phyloP scores from a whole-genome alignment of 768 basidiomycete genomes.

The Tylopilus felleus region DNA sequence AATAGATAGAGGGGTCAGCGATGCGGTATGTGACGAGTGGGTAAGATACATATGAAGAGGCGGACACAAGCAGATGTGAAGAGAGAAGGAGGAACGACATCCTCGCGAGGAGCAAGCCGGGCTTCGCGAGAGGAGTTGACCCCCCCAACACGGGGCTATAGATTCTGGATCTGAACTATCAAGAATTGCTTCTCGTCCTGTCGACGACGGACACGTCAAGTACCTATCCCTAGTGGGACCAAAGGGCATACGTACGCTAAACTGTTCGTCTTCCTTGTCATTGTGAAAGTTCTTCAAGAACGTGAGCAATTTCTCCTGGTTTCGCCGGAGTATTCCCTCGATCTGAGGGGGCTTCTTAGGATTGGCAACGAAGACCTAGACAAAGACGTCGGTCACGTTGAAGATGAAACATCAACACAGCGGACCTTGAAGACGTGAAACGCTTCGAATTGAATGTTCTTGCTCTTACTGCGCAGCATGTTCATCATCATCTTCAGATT shows the following conservation, averaged over 20 bases:
- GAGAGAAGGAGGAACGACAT: not conserved
- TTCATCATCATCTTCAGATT: slow-evolving; percentile 99
- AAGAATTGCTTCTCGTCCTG: slow-evolving; percentile 95
- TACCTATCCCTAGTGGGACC: not conserved
- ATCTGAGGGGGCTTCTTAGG: slow-evolving; percentile 98
- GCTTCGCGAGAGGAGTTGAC: not conserved
- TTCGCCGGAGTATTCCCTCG: slow-evolving; percentile 82
- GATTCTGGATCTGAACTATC: slow-evolving; percentile 83
- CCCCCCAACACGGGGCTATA: slow-evolving; percentile 37
- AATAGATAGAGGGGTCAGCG: no score
- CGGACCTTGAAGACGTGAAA: slow-evolving; percentile 99
- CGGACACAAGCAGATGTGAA: slow-evolving; percentile 9
- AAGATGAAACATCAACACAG: not conserved
- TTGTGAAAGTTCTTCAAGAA: slow-evolving; percentile 96
- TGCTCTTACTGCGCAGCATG: slow-evolving; percentile 94
- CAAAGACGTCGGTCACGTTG: not conserved
- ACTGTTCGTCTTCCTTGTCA: slow-evolving; percentile 98
- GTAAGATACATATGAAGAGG: slow-evolving; percentile 4
- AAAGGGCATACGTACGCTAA: slow-evolving; percentile 53
- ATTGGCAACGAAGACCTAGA: slow-evolving; percentile 94
- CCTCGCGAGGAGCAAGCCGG: not conserved
- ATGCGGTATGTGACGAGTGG: slow-evolving; percentile 1
- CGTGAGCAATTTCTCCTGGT: slow-evolving; percentile 87
- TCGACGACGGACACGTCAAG: not conserved
- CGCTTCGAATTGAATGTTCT: slow-evolving; percentile 99